phyloP scores from a whole-genome alignment of 2,329 filamentous ascomycete species.

The Fusarium sacchari region DNA sequence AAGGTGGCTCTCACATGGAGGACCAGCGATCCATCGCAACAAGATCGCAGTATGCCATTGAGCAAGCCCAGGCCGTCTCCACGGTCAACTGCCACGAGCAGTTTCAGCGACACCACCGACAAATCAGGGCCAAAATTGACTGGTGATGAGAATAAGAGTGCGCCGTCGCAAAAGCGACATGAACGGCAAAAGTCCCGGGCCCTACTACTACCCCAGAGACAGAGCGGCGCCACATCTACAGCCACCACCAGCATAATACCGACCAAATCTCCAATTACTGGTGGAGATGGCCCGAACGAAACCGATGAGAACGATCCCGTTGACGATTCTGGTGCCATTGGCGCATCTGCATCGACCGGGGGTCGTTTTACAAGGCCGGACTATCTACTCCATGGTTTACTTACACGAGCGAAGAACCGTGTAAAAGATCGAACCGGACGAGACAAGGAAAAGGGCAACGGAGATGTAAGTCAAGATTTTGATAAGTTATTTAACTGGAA shows the following conservation, averaged over 20 bases:
- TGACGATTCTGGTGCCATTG: slow-evolving; percentile 21
- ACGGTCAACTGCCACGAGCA: slow-evolving; percentile 15
- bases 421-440: slow-evolving; percentile 35
- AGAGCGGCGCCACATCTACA: slow-evolving; percentile 15
- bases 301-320: slow-evolving; percentile 7
- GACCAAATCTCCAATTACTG: background rate
- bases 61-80: slow-evolving; percentile 37
- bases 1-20: background rate
- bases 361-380: slow-evolving; percentile 35
- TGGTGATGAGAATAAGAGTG: slow-evolving; percentile 26
- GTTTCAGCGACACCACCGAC: slow-evolving; percentile 22
- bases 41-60: slow-evolving; percentile 34
- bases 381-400: slow-evolving; percentile 34
- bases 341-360: slow-evolving; percentile 14
- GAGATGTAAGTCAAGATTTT: slow-evolving; percentile 37
- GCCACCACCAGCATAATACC: slow-evolving; percentile 6
- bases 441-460: slow-evolving; percentile 7
- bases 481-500: background rate
- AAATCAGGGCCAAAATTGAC: background rate
- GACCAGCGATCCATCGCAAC: background rate
- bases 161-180: slow-evolving; percentile 11
- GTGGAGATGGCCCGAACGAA: background rate
- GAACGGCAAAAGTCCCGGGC: slow-evolving; percentile 19
- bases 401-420: slow-evolving; percentile 38
- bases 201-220: slow-evolving; percentile 29